A percentile compares a stretch with the other conserved stretches of the same genome.
phyloP scores from a whole-genome alignment of 2,329 filamentous ascomycete species.

The Sphaerulina vaccinii region DNA sequence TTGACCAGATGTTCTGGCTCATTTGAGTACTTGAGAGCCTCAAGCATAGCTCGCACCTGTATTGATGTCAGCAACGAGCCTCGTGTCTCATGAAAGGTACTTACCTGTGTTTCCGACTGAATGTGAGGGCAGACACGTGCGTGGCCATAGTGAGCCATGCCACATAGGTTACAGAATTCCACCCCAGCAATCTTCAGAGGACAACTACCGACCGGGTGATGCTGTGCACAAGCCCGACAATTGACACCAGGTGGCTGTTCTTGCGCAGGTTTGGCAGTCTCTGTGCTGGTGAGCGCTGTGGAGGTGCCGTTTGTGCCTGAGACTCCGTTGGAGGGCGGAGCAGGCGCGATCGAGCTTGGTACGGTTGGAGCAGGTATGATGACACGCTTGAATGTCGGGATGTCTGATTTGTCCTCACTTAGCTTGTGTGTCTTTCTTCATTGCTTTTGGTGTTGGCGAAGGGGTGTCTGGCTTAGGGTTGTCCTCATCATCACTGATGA shows the following conservation, averaged over 20 bases:
- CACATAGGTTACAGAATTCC: conserved; percentile 64
- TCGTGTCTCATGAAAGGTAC: neutral
- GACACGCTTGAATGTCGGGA: conserved; percentile 23
- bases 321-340: neutral
- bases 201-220: conserved; percentile 60
- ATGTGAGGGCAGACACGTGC: conserved; percentile 62
- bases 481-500: conserved; percentile 10
- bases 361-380: conserved; percentile 14
- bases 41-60: conserved; percentile 64
- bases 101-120: conserved; percentile 53
- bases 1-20: conserved; percentile 56
- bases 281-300: neutral
- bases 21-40: conserved; percentile 58
- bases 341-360: neutral
- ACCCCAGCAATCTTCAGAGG: conserved; percentile 59
- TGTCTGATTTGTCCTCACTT: conserved; percentile 11
- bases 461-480: neutral
- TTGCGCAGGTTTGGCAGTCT: neutral
- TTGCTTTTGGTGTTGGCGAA: neutral
- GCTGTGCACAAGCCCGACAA: conserved; percentile 56
- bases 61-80: conserved; percentile 6
- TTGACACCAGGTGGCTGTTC: conserved; percentile 23
- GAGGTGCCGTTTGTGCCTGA: neutral
- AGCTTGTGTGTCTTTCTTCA: conserved; percentile 5
- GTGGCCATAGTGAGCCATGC: conserved; percentile 59